Percentiles rank a stretch among this genome's conserved stretches.
phyloP scores from a whole-genome alignment of 306 rosid genomes.

The Senna siamea region DNA sequence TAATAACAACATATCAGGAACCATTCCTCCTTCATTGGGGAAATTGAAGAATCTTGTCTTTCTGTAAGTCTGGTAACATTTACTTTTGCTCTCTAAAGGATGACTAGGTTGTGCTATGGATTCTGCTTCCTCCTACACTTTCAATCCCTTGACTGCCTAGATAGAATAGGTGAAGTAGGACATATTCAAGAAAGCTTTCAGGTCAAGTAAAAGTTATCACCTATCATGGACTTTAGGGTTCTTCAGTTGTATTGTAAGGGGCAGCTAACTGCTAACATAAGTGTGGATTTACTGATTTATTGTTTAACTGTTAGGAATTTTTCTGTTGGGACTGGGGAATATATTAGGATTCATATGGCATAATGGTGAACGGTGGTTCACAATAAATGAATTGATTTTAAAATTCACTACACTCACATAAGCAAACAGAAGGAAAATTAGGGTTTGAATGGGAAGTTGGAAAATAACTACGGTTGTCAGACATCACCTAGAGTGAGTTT shows the following conservation, averaged over 20 bases:
- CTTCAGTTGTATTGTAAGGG: background rate
- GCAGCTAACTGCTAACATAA: background rate
- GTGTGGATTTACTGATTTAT: slow-evolving; percentile 18
- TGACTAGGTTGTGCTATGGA: background rate
- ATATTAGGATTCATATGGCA: slow-evolving; percentile 13
- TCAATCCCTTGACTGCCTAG: background rate
- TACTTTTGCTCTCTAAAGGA: background rate
- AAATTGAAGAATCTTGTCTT: slow-evolving; percentile 87
- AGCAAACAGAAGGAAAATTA: background rate
- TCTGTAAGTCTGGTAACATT: slow-evolving; percentile 65
- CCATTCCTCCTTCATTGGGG: slow-evolving; percentile 76
- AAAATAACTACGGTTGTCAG: background rate
- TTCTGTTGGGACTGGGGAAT: background rate
- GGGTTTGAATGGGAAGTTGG: background rate
- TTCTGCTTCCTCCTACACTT: too few species aligned
- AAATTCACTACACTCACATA: background rate
- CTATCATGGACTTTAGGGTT: background rate
- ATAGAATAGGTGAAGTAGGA: background rate
- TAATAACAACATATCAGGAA: slow-evolving; percentile 83
- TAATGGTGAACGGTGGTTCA: background rate
- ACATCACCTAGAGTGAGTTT: background rate
- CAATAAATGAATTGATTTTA: slow-evolving; percentile 8
- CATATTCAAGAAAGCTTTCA: slow-evolving; percentile 4
- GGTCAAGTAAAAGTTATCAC: background rate
- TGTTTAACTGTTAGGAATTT: background rate